Base-by-base conservation (phyloP, 768 basidiomycete genomes). In the Erythrobasidium yunnanense region DNA sequence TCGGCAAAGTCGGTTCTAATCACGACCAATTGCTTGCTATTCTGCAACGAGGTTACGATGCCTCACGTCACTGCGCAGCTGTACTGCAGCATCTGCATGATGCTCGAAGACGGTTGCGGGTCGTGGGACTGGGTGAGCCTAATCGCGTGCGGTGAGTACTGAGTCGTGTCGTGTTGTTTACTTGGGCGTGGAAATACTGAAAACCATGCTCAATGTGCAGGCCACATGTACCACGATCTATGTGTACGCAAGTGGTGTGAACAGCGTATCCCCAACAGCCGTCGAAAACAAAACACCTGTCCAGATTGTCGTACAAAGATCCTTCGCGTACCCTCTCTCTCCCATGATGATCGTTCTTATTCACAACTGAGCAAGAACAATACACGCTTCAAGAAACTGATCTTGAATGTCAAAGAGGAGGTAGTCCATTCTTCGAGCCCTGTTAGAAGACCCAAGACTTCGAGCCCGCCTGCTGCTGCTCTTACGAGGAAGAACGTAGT, bases 31-130 rank as follows among this genome's bases (percentile, higher is more conserved):
- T 8, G 49, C 49, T 11, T 13, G 49, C 8, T 8, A 51, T 51
- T 25, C 11, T 13, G 17, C 49, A 51, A 25, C 49, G 33, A 66
- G 23, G 46, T 46, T 25, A 63, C 27, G 34, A 68, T 68, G 66
- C 42, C 66, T 18, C 47, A 35, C 20, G 32, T 63, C 60, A 51
- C 60, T 20, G 60, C 49, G 22, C 20, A 30, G 22, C 38, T 63
- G 25, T 30, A 22, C 27, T 63, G 60, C 49, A 32, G 45, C 32
- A 63, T 63, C 45, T 63, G 60, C 47, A 34, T 49, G 13, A 8
- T 13, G 17, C 11, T 25, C 49, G 49, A 13, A 46, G 46, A 63
- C 20, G 49, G n/a, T 6, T 29, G 33, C n/a, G 60, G 23, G 5
- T 22, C 45, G 7, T n/a, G 46, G 8, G 60, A 63, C 45, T 63